Conservation (phyloP, 257 asterid species). For the Nicotiana otophora region DNA sequence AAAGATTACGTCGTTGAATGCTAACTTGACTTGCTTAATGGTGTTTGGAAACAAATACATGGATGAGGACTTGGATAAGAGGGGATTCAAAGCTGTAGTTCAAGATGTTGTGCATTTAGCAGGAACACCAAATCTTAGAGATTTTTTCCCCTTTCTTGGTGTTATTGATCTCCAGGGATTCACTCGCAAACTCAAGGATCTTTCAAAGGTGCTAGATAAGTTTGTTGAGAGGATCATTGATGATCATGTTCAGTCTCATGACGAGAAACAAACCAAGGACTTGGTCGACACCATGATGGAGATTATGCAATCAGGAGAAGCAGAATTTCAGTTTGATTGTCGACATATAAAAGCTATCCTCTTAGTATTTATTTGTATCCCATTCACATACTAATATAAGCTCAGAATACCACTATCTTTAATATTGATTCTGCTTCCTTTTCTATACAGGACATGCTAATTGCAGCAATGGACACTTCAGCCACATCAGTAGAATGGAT, state of each 20-base stretch:
- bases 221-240: slow-evolving; percentile 11
- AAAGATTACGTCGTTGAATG: not conserved
- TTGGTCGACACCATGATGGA: no score
- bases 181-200: not conserved
- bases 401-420: no score
- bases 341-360: no score
- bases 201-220: slow-evolving; percentile 13
- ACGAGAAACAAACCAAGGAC: no score
- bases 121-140: not conserved
- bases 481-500: no score
- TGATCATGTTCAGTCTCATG: not conserved
- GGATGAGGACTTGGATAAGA: not conserved
- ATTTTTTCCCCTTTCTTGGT: slow-evolving; percentile 2
- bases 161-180: slow-evolving; percentile 19
- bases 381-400: no score
- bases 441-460: no score
- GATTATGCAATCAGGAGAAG: no score
- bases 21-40: not conserved
- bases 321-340: no score
- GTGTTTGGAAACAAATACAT: not conserved
- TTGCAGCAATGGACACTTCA: no score
- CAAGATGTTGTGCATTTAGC: not conserved
- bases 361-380: no score
- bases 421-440: not conserved
- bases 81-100: not conserved